Evolutionary conservation across 2,329 filamentous ascomycete genomes (phyloP), one percentile per base, ranked within the genome.

Genomic region (Clonostachys chloroleuca): DNA sequence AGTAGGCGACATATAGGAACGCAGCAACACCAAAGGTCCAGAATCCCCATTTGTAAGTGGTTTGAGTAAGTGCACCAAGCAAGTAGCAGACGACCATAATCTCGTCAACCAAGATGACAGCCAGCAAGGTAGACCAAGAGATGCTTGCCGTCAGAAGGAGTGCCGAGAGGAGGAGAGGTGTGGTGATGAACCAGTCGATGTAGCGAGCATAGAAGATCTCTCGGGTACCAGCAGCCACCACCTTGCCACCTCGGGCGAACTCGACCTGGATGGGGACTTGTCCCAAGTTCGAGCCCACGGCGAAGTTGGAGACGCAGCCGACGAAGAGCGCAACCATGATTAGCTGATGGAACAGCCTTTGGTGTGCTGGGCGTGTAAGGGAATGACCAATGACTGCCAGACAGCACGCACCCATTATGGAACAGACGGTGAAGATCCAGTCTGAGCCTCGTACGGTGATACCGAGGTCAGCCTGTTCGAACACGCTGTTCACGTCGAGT

Each of bases 371-470:
- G 58, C 79, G 81, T n/a, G 63, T 71, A 47, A 75, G 66, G 3
- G 73, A 72, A 13, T 79, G 62, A 4, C 61, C 77, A 33, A 83
- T 62, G 57, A 85, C 79, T 44, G 55, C 53, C 16, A 86, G 59
- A 2, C 78, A 80, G 0, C 75, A 61, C 4, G 74, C 49, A 3
- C 68, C 73, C 80, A 86, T 86, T 42, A 82, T 61, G 2, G 80
- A 75, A 51, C 72, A 79, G 14, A 85, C 75, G 8, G 83, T 67
- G 64, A 77, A 87, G 57, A 84, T 83, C 68, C 78, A 83, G 59
- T 84, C 72, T 1, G 80, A 84, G 13, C 80, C 83, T 56, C 64
- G 77, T 16, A 62, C 67, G 12, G 80, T 84, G 55, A 86, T 82
- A 52, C 68, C 68, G 39, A 86, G 76, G 56, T 84, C 70, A 14